A percentile compares a stretch with the other conserved stretches of the same genome.
Conservation (phyloP, 352 stramenopile genomes). For the Pythium myriotylum region DNA sequence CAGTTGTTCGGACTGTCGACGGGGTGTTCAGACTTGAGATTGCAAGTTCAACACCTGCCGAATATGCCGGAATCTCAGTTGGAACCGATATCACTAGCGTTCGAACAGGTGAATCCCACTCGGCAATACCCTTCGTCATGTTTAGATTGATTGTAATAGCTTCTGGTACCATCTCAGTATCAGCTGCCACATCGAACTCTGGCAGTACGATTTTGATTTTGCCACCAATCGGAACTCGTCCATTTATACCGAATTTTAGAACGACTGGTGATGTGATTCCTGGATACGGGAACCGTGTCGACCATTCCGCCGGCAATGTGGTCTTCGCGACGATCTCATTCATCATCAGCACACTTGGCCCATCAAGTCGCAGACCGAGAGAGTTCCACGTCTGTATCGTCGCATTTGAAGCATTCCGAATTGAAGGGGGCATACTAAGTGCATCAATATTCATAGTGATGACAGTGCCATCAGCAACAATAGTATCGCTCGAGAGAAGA, state of each 20-base stretch:
- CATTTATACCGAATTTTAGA: conserved; percentile 52
- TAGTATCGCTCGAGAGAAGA: conserved; percentile 32
- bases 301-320: conserved; percentile 37
- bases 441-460: conserved; percentile 43
- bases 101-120: conserved; percentile 32
- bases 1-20: conserved; percentile 33
- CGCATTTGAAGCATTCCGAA: conserved; percentile 33
- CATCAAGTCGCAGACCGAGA: conserved; percentile 42
- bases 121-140: conserved; percentile 15
- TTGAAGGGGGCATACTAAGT: conserved; percentile 50
- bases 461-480: conserved; percentile 32
- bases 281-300: conserved; percentile 42
- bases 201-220: conserved; percentile 45
- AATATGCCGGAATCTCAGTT: conserved; percentile 37
- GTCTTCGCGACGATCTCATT: conserved; percentile 42
- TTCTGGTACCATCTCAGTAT: conserved; percentile 24
- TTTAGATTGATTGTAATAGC: conserved; percentile 35
- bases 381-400: conserved; percentile 55
- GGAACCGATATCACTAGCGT: conserved; percentile 27
- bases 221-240: conserved; percentile 39
- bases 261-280: conserved; percentile 47
- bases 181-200: conserved; percentile 38
- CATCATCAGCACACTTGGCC: conserved; percentile 35
- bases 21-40: conserved; percentile 50
- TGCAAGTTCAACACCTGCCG: conserved; percentile 30